A percentile compares a stretch with the other conserved stretches of the same genome.
Evolutionary conservation across 176 grass and related monocot genomes (phyloP).

Genomic region (Oropetium thomaeum): DNA sequence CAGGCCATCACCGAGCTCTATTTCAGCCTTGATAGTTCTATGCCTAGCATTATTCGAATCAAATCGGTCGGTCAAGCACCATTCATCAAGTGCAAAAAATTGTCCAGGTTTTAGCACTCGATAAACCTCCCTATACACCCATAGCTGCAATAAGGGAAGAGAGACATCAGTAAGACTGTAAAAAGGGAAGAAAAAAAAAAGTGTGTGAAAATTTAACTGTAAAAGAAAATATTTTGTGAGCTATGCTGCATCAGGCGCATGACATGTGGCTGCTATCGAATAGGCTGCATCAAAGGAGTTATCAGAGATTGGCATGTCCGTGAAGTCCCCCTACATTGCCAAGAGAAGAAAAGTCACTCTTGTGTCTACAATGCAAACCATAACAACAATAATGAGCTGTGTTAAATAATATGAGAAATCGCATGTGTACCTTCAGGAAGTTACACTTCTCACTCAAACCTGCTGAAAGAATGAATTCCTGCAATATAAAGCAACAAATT

Average conservation of each 20-base stretch:
- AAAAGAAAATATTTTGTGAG: neutral
- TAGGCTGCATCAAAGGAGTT: constrained; percentile 54
- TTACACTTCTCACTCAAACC: constrained; percentile 50
- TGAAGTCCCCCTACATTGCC: constrained; percentile 66
- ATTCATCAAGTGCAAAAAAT: constrained; percentile 40
- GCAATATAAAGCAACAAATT: neutral
- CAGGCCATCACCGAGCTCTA: constrained; percentile 46
- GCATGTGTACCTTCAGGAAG: constrained; percentile 52
- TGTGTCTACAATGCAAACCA: neutral
- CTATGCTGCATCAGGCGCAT: constrained; percentile 58
- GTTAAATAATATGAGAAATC: neutral
- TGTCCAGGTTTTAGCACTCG: constrained; percentile 50
- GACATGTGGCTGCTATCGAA: constrained; percentile 58
- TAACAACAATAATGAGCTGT: neutral
- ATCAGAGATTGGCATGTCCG: constrained; percentile 68
- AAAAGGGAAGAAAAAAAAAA: neutral
- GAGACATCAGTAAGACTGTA: neutral
- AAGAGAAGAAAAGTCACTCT: neutral
- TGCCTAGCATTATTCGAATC: constrained; percentile 38
- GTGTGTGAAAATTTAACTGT: neutral
- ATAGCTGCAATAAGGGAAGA: neutral
- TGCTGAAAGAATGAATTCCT: constrained; percentile 46
- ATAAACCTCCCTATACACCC: constrained; percentile 39
- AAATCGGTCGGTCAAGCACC: constrained; percentile 42
- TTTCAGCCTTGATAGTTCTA: constrained; percentile 35